phyloP scores from a whole-genome alignment of 805 yeast genomes.

The Kregervanrija fluxuum region DNA sequence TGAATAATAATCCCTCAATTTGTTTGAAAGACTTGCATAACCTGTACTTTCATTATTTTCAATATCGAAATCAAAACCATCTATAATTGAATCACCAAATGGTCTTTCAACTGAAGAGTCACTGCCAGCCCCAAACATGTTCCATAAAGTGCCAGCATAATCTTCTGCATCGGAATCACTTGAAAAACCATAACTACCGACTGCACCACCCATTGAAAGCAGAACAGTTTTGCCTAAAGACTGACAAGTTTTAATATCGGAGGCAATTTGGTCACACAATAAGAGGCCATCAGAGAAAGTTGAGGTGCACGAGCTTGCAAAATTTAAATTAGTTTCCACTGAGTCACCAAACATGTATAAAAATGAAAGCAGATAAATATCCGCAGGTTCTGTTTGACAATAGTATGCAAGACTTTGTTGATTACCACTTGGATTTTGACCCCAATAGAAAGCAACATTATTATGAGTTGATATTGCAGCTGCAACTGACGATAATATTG shows the following conservation, averaged over 20 bases:
- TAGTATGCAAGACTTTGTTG: conserved; percentile 44
- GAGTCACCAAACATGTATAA: conserved; percentile 49
- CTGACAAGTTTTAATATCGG: conserved; percentile 73
- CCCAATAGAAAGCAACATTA: conserved; percentile 84
- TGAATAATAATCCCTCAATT: conserved; percentile 35
- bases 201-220: conserved; percentile 72
- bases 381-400: conserved; percentile 65
- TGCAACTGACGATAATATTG: conserved; percentile 6
- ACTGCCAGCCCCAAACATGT: conserved; percentile 56
- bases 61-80: conserved; percentile 78
- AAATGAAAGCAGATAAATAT: conserved; percentile 67
- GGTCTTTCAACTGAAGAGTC: conserved; percentile 33
- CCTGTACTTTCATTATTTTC: conserved; percentile 58
- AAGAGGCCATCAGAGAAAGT: conserved; percentile 36
- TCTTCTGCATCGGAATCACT: conserved; percentile 46
- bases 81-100: conserved; percentile 69
- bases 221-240: conserved; percentile 67
- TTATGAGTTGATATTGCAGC: conserved; percentile 7
- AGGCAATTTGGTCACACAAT: conserved; percentile 37
- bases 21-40: conserved; percentile 53
- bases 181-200: conserved; percentile 48
- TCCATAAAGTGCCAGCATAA: conserved; percentile 55
- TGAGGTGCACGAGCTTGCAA: conserved; percentile 44
- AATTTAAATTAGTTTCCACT: conserved; percentile 37
- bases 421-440: conserved; percentile 69